Percentiles rank a stretch among this genome's conserved stretches.
These are phyloP conservation scores for Fomitopsis palustris DNA, from an alignment of 1,284 basidiomycete genomes.

Conservation along the genomic window DNA sequence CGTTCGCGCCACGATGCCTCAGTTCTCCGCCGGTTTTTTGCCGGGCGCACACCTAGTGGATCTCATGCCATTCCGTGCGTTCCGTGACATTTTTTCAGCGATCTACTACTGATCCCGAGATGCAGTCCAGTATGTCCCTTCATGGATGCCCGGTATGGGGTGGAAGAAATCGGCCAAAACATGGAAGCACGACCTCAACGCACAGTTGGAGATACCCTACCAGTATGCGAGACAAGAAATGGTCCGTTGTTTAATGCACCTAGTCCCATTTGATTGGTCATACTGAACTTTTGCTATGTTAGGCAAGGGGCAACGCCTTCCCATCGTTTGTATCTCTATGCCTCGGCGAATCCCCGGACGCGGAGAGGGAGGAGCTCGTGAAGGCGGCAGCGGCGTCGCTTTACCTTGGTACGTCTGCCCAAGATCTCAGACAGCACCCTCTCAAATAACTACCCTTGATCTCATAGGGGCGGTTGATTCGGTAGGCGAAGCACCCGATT, in stretches of 20 bases:
- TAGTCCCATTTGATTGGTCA: not conserved
- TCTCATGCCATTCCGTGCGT: conserved; percentile 7
- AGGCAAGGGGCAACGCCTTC: conserved; percentile 26
- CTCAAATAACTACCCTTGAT: not conserved
- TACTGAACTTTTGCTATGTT: not conserved
- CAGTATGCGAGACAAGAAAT: conserved; percentile 21
- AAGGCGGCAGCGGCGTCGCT: conserved; percentile 25
- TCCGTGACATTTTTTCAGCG: not conserved
- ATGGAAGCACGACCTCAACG: conserved; percentile 10
- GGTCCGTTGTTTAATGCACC: conserved; percentile 7
- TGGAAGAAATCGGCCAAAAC: conserved; percentile 8
- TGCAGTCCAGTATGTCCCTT: conserved; percentile 12
- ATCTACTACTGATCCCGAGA: conserved; percentile 6
- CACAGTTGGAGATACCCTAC: conserved; percentile 20
- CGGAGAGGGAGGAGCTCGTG: conserved; percentile 24
- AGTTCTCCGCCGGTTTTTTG: conserved; percentile 4
- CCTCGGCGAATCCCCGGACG: conserved; percentile 15
- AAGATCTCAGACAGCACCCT: not conserved
- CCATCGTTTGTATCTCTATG: conserved; percentile 24
- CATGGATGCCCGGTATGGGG: conserved; percentile 12
- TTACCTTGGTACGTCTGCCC: conserved; percentile 21
- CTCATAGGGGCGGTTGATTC: not conserved
- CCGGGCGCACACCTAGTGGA: conserved; percentile 14
- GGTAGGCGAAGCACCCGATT: not conserved
- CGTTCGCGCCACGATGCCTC: conserved; percentile 6